Evolutionary conservation across 257 asterid species (phyloP).

Genomic region (Rehmannia glutinosa): DNA sequence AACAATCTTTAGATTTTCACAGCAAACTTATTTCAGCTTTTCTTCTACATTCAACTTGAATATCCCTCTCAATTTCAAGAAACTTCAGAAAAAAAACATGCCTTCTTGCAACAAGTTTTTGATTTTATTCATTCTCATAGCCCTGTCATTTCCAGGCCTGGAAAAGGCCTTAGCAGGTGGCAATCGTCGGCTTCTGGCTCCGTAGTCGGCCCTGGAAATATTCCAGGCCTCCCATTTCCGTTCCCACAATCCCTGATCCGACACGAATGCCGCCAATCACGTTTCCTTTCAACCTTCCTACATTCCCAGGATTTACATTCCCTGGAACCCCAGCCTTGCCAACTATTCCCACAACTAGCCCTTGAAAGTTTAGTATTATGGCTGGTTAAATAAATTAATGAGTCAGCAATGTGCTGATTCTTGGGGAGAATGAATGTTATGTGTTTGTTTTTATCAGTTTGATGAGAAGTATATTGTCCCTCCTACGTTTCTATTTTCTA

Average conservation of each 20-base stretch:
- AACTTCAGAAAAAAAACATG: too few species aligned
- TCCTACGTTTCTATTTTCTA: not conserved
- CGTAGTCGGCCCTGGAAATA: not conserved
- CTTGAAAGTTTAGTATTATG: not conserved
- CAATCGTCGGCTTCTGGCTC: too few species aligned
- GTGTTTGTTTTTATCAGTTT: not conserved
- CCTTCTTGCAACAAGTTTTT: too few species aligned
- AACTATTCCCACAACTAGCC: not conserved
- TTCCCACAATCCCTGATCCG: too few species aligned
- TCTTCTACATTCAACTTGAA: too few species aligned
- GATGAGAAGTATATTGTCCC: not conserved
- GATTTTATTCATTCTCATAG: too few species aligned
- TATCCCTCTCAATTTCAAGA: too few species aligned
- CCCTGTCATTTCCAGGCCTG: too few species aligned
- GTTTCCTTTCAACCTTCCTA: not conserved
- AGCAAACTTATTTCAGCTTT: too few species aligned
- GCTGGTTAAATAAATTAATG: not conserved
- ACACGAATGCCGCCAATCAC: too few species aligned
- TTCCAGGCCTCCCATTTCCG: not conserved
- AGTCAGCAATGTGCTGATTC: not conserved
- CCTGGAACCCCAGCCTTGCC: not conserved
- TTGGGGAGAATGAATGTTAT: not conserved
- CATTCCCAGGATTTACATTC: not conserved
- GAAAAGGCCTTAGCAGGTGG: too few species aligned
- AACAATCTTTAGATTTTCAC: too few species aligned